Evolutionary conservation across 2,329 filamentous ascomycete species (phyloP).

Genomic region (Sclerotinia trifoliorum): DNA sequence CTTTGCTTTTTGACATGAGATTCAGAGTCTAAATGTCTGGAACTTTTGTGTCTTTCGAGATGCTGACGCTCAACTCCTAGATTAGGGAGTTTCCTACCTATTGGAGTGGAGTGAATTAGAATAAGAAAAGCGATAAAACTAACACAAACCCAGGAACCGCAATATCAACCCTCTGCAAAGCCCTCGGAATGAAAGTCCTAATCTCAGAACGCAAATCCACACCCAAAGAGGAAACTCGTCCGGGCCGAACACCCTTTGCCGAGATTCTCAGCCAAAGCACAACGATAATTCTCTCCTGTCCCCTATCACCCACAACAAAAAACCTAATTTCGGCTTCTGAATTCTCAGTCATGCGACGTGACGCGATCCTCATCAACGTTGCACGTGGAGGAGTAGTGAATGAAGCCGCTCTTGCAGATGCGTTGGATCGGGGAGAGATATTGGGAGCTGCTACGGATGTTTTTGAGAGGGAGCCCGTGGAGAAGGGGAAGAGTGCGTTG

Average conservation of each 20-base stretch:
- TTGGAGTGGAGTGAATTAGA: not conserved
- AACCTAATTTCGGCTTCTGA: not conserved
- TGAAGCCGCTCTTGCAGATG: not conserved
- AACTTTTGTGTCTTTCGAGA: not conserved
- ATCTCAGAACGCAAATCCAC: not conserved
- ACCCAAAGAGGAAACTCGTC: not conserved
- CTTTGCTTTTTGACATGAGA: not conserved
- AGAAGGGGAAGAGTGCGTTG: not conserved
- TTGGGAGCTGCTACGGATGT: slow-evolving; percentile 16
- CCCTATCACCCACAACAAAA: not conserved
- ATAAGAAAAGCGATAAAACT: not conserved
- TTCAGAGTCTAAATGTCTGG: too few relatives aligned
- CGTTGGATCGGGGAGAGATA: not conserved
- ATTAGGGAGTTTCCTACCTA: not conserved
- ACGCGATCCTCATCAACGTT: not conserved
- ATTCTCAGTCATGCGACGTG: not conserved
- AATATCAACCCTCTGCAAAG: slow-evolving; percentile 1
- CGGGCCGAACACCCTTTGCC: not conserved
- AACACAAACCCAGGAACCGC: not conserved
- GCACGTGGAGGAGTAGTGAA: slow-evolving; percentile 3
- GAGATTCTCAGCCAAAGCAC: not conserved
- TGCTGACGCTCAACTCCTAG: not conserved
- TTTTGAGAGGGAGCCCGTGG: not conserved
- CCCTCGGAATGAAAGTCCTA: not conserved
- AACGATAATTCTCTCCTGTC: not conserved